These are phyloP conservation scores for Excoecaria agallocha DNA, from an alignment of 345 rosid genomes.

Conservation along the genomic window DNA sequence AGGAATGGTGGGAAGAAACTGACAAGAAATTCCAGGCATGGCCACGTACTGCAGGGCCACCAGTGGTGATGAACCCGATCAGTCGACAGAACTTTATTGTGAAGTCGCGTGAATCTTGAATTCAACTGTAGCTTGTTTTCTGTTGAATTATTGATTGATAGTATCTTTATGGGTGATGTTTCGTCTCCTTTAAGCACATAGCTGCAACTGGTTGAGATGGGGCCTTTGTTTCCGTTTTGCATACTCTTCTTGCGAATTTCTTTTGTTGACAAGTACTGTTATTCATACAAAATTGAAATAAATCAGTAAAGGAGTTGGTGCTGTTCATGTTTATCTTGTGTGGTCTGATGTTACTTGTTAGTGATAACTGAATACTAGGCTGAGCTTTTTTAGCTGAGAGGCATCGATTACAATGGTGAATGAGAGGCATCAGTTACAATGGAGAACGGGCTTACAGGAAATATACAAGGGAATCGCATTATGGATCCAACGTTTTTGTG, in stretches of 20 bases:
- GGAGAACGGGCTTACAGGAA: too few relatives aligned
- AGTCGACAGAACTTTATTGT: conserved; percentile 89
- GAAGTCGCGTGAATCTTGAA: conserved; percentile 46
- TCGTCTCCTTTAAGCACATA: background rate
- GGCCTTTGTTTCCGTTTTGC: background rate
- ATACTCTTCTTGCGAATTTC: background rate
- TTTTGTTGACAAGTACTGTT: background rate
- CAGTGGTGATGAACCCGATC: conserved; percentile 92
- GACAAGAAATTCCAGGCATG: conserved; percentile 91
- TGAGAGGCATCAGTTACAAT: too few relatives aligned
- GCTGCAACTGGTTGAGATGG: conserved; percentile 5
- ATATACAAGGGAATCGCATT: too few relatives aligned
- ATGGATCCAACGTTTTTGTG: too few relatives aligned
- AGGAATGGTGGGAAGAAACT: conserved; percentile 82
- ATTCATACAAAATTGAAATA: background rate
- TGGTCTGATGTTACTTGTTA: background rate
- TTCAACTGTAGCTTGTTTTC: background rate
- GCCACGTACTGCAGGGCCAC: conserved; percentile 97
- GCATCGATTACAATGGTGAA: too few relatives aligned
- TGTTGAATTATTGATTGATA: background rate
- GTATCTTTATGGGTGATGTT: background rate
- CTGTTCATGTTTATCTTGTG: background rate
- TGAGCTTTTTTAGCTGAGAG: too few relatives aligned
- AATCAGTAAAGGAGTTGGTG: background rate
- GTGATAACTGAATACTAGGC: background rate